Evolutionary conservation across 768 basidiomycete genomes (phyloP), one percentile per base, ranked within the genome.

Genomic region (Suillus variegatus): DNA sequence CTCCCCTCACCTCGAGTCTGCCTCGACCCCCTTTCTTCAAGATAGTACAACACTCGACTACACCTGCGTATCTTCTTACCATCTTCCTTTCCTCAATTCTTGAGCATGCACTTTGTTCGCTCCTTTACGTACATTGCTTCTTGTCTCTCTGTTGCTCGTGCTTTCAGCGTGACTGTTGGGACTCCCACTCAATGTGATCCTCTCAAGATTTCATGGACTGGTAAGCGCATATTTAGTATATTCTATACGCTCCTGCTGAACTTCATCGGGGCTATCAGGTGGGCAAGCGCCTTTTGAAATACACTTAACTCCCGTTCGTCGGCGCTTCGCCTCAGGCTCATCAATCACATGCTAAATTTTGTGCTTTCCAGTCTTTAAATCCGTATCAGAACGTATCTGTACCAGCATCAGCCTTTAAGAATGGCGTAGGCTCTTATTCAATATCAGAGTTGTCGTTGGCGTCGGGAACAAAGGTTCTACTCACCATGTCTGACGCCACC

Each of bases 61-160:
- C 10, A 4, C 28, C 40, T 25, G 16, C 25, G 43, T 56, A 60
- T 18, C 66, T 44, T 51, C 65, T 66, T 25, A 61, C 61, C 51
- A n/a, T 46, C 20, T 20, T 46, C 44, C 44, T n/a, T 20, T 9
- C 10, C 10, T 46, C 44, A n/a, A n/a, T n/a, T n/a, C n/a, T 46
- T 4, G 20, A 46, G 9, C n/a, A 46, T 46, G 44, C 20, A n/a
- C 20, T 9, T 46, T 4, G 1, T 46, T 46, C 9, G 20, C 9
- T 10, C n/a, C 44, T 46, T 46, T 46, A 10, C 20, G 4, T 46
- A 0, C 20, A 46, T 46, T 46, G 44, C 9, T 46, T 46, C 44
- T 46, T 46, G 44, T 46, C 20, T 46, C 9, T 46, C 20, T 46
- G 20, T 9, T 46, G 44, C 44, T 20, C 20, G 44, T 46, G 44